phyloP scores from a whole-genome alignment of 2,329 filamentous ascomycete genomes.

The Akanthomyces lecanii region DNA sequence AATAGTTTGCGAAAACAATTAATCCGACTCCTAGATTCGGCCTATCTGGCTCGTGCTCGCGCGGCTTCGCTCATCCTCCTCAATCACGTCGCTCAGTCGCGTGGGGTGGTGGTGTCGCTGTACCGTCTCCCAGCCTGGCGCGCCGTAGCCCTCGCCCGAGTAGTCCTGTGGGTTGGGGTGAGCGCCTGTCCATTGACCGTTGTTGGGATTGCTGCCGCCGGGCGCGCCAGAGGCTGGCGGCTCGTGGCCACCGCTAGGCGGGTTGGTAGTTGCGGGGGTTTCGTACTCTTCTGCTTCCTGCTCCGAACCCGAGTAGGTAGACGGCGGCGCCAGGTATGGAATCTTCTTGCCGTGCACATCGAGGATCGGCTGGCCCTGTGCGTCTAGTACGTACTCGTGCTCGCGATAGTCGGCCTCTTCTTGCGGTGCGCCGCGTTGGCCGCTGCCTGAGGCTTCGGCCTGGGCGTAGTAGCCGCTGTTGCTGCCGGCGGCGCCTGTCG shows the following conservation, averaged over 20 bases:
- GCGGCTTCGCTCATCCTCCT: conserved; percentile 75
- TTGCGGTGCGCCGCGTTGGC: background rate
- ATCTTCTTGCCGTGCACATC: conserved; percentile 60
- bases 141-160: conserved; percentile 60
- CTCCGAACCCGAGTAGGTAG: conserved; percentile 47
- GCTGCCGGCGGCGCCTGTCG: background rate
- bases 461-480: conserved; percentile 1
- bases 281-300: conserved; percentile 54
- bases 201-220: conserved; percentile 16
- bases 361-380: conserved; percentile 55
- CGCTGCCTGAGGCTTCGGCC: conserved; percentile 17
- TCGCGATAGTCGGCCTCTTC: conserved; percentile 35
- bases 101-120: conserved; percentile 84
- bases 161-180: conserved; percentile 55
- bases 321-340: conserved; percentile 43
- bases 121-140: conserved; percentile 70
- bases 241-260: conserved; percentile 33
- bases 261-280: conserved; percentile 43
- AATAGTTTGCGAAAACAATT: background rate
- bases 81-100: conserved; percentile 79
- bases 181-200: conserved; percentile 38
- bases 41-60: conserved; percentile 65
- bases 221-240: conserved; percentile 28
- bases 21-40: conserved; percentile 28
- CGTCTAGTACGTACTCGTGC: conserved; percentile 64